Evolutionary conservation across 805 yeast genomes (phyloP).

Genomic region (Kuraishia hungarica): DNA sequence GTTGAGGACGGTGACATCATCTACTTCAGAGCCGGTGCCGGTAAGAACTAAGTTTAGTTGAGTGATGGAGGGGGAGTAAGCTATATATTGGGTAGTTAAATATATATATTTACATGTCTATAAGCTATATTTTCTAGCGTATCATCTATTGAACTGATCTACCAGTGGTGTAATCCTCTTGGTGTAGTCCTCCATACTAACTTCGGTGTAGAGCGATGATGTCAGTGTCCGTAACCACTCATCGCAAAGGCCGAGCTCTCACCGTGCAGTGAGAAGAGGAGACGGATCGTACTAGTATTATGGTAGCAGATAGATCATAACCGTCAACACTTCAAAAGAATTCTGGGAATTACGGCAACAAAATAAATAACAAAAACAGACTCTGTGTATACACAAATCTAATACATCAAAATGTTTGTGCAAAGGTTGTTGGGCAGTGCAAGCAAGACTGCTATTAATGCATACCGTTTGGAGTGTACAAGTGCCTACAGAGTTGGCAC

Average conservation of each 20-base stretch:
- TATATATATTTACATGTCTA: no score
- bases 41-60: conserved; percentile 27
- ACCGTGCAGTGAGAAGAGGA: background rate
- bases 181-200: no score
- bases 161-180: no score
- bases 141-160: no score
- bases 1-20: conserved; percentile 83
- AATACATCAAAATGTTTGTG: background rate
- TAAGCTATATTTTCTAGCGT: no score
- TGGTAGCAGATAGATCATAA: no score
- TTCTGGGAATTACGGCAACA: no score
- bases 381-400: background rate
- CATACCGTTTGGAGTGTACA: background rate
- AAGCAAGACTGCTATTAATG: background rate
- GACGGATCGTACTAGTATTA: background rate
- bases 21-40: conserved; percentile 64
- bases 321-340: no score
- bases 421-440: background rate
- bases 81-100: no score
- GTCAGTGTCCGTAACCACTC: background rate
- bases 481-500: background rate
- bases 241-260: background rate
- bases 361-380: no score
- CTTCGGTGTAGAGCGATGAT: no score
- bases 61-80: background rate